Base-by-base conservation (phyloP, 169 alveolate species). In the Eimeria sp. region DNA sequence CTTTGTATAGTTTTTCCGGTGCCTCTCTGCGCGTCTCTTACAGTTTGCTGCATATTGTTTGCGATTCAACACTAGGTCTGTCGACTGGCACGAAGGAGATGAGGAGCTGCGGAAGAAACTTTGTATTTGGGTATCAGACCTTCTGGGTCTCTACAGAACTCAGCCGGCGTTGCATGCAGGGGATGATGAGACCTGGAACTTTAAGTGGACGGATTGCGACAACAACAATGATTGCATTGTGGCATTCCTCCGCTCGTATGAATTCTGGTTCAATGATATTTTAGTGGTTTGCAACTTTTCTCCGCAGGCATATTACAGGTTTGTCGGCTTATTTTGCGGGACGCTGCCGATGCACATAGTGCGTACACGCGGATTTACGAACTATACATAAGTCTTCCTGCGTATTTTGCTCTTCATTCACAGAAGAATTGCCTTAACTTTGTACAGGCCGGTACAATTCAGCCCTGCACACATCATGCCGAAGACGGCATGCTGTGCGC, bases 11-110 rank as follows among this genome's bases (percentile, higher is more conserved):
- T 74, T n/a, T 43, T 74, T 37, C 11, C 52, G 80, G 80, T 37
- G 80, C 90, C 33, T 56, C 20, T 52, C 33, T 40, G 40, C 62
- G 46, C 83, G 27, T 60, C 13, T 14, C 11, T 10, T 14, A 64
- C 64, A 10, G 11, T 27, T 64, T 23, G 82, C 10, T 66, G 71
- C n/a, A 33, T 54, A 16, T 1, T 1, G 58, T 56, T 16, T 56
- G 52, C 62, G 46, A 40, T 27, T 23, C 60, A 40, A 37, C 33
- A 13, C 25, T 62, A 97, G 98, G 93, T 97, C 98, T 43, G 97
- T 97, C 14, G 98, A 97, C 82, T 97, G 98, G 98, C 97, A 97
- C 91, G 98, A 97, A 54, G 97, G 97, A 27, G 97, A 97, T 46
- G 98, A 97, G 83, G 97, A 95, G 33, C 89, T 94, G 37, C 96